Percentiles rank a stretch among this genome's conserved stretches.
Evolutionary conservation across 2,329 filamentous ascomycete genomes (phyloP).

Genomic region (Aphanocladium album): DNA sequence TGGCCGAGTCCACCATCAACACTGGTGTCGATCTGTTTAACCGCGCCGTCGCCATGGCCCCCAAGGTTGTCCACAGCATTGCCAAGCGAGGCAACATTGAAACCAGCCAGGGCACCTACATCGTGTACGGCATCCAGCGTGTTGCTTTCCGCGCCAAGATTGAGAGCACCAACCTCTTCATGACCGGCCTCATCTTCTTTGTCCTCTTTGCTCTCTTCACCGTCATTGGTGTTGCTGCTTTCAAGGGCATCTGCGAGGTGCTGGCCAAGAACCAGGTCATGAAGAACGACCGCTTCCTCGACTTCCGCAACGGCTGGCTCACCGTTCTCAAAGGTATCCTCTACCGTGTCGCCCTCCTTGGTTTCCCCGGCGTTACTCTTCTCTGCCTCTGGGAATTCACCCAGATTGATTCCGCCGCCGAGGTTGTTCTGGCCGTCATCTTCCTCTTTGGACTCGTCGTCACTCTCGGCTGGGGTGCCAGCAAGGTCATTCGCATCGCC

Average conservation of each 20-base stretch:
- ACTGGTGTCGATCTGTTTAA: conserved; percentile 43
- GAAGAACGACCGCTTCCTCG: conserved; percentile 78
- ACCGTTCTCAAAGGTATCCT: conserved; percentile 91
- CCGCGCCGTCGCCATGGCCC: conserved; percentile 46
- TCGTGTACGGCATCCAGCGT: conserved; percentile 79
- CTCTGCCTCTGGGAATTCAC: conserved; percentile 94
- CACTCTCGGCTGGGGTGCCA: conserved; percentile 79
- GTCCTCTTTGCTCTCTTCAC: conserved; percentile 75
- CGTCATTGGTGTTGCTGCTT: conserved; percentile 65
- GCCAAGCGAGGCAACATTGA: conserved; percentile 51
- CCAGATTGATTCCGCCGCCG: conserved; percentile 74
- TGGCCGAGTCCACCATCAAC: conserved; percentile 24
- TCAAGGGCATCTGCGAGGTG: conserved; percentile 78
- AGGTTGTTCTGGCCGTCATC: conserved; percentile 81
- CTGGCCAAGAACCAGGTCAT: conserved; percentile 72
- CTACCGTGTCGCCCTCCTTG: conserved; percentile 85
- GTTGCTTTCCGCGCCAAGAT: conserved; percentile 83
- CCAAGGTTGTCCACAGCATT: conserved; percentile 36
- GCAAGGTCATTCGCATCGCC: conserved; percentile 85
- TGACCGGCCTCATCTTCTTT: conserved; percentile 89
- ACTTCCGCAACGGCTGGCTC: conserved; percentile 92
- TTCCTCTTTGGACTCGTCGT: conserved; percentile 77
- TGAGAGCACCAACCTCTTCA: conserved; percentile 86
- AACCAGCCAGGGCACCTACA: conserved; percentile 49
- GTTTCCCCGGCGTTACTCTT: conserved; percentile 85